phyloP scores from a whole-genome alignment of 768 basidiomycete species.

The Leccinum longicurvipes region DNA sequence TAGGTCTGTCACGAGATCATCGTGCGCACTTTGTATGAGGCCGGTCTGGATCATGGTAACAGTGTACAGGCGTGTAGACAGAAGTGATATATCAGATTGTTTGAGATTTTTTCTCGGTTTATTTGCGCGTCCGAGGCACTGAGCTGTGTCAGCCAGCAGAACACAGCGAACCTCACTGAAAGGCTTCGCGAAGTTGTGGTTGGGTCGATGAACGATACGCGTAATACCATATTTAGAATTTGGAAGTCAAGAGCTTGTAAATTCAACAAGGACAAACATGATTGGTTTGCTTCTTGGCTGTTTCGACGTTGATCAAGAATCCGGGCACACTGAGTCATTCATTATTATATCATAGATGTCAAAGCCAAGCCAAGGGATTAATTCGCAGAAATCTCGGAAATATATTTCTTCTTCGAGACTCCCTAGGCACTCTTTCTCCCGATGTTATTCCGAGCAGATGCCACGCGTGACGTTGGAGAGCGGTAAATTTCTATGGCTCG shows the following conservation, averaged over 20 bases:
- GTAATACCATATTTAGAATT: slow-evolving; percentile 3
- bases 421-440: not conserved
- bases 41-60: slow-evolving; percentile 71
- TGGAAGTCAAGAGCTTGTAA: slow-evolving; percentile 13
- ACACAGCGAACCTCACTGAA: not conserved
- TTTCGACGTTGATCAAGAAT: not conserved
- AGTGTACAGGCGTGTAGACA: not conserved
- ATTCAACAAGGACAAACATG: slow-evolving; percentile 20
- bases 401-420: not conserved
- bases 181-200: not conserved
- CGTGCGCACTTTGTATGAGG: slow-evolving; percentile 73
- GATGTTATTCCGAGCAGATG: slow-evolving; percentile 1
- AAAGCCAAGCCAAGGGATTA: not conserved
- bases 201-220: not conserved
- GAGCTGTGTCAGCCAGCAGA: not conserved
- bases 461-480: not conserved
- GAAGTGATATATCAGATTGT: not conserved
- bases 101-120: not conserved
- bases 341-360: not conserved
- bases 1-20: slow-evolving; percentile 80
- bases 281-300: not conserved
- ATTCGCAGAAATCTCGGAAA: not conserved
- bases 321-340: not conserved
- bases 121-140: not conserved
- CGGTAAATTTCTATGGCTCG: not conserved